Percentiles rank a stretch among this genome's conserved stretches.
phyloP scores from a whole-genome alignment of 1,284 basidiomycete genomes.

The Fomitopsis betulina region DNA sequence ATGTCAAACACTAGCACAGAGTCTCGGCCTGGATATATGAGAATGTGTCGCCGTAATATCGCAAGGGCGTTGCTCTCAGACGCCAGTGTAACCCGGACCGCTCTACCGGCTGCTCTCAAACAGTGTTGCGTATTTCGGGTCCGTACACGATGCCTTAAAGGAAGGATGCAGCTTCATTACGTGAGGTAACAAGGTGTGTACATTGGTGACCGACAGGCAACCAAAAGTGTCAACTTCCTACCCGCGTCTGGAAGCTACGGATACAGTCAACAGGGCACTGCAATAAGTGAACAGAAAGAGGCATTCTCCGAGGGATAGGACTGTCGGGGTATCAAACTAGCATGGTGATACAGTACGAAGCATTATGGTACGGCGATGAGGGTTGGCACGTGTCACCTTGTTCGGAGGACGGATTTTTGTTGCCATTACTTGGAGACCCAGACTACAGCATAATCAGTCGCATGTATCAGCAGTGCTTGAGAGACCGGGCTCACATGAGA shows the following conservation, averaged over 20 bases:
- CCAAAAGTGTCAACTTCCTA: background rate
- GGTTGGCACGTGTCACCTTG: background rate
- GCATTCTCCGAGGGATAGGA: background rate
- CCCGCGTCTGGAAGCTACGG: background rate
- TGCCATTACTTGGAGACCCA: background rate
- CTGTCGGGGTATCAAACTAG: background rate
- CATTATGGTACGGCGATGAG: background rate
- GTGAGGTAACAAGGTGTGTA: background rate
- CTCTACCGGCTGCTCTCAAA: background rate
- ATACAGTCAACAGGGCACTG: background rate
- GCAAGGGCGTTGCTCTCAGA: no score
- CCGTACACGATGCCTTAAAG: no score
- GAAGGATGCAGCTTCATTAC: background rate
- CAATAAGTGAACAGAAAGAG: background rate
- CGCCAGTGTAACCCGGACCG: background rate
- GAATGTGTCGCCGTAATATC: no score
- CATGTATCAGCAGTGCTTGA: background rate
- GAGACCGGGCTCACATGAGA: constrained; percentile 21
- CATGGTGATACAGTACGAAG: background rate
- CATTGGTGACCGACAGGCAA: background rate
- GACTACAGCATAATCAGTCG: constrained; percentile 1
- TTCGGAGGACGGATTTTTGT: background rate
- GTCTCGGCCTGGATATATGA: no score
- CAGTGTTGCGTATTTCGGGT: no score
- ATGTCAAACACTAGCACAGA: no score